Conservation (phyloP, 1,284 basidiomycete genomes). For the Psilocybe mexicana region DNA sequence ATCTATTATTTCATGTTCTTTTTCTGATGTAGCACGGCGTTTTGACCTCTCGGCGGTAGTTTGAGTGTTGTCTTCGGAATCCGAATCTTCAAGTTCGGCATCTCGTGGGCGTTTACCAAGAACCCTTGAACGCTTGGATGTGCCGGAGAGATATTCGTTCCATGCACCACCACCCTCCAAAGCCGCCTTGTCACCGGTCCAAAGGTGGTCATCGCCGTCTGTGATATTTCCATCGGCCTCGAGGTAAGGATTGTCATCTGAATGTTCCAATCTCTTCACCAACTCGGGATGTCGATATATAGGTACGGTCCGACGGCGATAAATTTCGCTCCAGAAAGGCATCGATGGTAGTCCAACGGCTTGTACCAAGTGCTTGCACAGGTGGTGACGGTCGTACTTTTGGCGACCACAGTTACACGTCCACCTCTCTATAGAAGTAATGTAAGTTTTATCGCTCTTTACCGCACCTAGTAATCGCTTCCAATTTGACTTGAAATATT, state of each 20-base stretch:
- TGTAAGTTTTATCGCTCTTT: slow-evolving; percentile 15
- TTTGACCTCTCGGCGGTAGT: background rate
- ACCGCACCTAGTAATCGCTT: slow-evolving; percentile 1
- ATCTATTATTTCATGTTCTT: too few species aligned
- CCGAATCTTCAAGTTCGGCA: background rate
- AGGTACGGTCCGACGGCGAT: background rate
- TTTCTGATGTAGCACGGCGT: background rate
- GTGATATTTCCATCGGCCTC: background rate
- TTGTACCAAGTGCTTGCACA: slow-evolving; percentile 37
- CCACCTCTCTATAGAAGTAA: slow-evolving; percentile 24
- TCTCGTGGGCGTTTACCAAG: background rate
- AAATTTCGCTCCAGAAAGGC: background rate
- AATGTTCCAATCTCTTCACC: too few species aligned
- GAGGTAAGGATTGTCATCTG: background rate
- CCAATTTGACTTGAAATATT: slow-evolving; percentile 20
- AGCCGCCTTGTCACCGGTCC: background rate
- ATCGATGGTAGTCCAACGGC: background rate
- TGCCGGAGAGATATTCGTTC: background rate
- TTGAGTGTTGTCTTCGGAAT: too few species aligned
- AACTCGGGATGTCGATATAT: background rate
- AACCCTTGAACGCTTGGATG: background rate
- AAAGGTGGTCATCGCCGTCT: slow-evolving; percentile 2
- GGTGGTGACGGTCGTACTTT: slow-evolving; percentile 28
- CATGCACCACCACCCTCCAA: background rate
- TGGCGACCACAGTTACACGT: slow-evolving; percentile 31